These are phyloP conservation scores for Eragrostis curvula DNA, from an alignment of 176 grass and related monocot genomes.

Conservation along the genomic window DNA sequence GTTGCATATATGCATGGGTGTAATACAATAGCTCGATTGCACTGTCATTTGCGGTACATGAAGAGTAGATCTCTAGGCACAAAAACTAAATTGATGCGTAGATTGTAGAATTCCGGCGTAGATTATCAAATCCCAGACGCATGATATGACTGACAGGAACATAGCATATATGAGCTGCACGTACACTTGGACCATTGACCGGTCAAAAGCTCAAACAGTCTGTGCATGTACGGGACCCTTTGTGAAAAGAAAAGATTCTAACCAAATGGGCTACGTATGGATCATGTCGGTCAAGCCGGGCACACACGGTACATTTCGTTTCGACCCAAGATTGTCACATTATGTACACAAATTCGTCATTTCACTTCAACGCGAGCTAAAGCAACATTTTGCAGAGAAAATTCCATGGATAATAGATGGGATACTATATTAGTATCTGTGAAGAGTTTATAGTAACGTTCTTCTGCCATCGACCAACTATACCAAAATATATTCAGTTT, in stretches of 20 bases:
- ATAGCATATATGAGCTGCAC: not conserved
- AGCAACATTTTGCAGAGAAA: not conserved
- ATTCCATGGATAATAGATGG: too few species aligned
- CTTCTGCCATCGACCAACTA: not conserved
- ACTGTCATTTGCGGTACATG: not conserved
- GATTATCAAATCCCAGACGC: not conserved
- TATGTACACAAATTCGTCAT: not conserved
- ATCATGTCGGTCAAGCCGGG: not conserved
- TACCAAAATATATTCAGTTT: not conserved
- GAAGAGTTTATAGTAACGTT: too few species aligned
- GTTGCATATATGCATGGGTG: too few species aligned
- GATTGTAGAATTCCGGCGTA: not conserved
- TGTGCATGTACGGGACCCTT: not conserved
- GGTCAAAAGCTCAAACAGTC: not conserved
- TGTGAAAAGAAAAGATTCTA: not conserved
- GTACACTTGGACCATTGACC: not conserved
- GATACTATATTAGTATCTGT: too few species aligned
- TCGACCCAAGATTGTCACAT: not conserved
- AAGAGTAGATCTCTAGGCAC: not conserved
- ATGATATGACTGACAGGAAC: conserved; percentile 7
- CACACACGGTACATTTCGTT: not conserved
- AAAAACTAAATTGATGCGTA: not conserved
- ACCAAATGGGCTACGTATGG: not conserved
- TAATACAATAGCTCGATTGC: not conserved
- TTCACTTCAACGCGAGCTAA: not conserved